Evolutionary conservation across 352 stramenopile species (phyloP).

Genomic region (Pilasporangium apinafurcum): DNA sequence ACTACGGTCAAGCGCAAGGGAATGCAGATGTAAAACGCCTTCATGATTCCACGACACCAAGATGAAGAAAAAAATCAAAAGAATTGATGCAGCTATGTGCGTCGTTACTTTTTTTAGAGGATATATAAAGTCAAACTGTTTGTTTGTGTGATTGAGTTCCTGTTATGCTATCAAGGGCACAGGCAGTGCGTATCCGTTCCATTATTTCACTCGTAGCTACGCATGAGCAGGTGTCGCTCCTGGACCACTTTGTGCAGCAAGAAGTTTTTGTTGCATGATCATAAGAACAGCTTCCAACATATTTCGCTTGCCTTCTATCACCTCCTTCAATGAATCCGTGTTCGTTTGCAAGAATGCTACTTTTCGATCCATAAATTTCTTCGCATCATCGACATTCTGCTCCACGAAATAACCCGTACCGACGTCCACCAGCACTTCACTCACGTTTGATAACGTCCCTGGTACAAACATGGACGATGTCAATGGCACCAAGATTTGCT

Average conservation of each 20-base stretch:
- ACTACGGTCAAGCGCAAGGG: not conserved
- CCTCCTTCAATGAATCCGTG: constrained; percentile 89
- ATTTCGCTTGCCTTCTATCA: constrained; percentile 73
- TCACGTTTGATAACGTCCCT: constrained; percentile 79
- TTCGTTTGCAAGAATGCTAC: constrained; percentile 90
- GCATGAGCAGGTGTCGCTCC: too few relatives aligned
- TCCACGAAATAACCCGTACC: constrained; percentile 94
- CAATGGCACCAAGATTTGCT: constrained; percentile 91
- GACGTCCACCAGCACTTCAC: constrained; percentile 91
- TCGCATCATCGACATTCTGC: constrained; percentile 85
- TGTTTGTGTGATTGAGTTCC: too few relatives aligned
- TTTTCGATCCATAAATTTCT: constrained; percentile 91
- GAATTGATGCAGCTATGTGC: too few relatives aligned
- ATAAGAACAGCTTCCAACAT: constrained; percentile 78
- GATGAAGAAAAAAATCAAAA: too few relatives aligned
- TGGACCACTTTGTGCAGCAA: too few relatives aligned
- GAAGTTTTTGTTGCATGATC: constrained; percentile 84
- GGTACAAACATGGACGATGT: constrained; percentile 94
- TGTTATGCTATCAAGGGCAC: too few relatives aligned
- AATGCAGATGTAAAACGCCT: too few relatives aligned
- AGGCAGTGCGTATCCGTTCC: too few relatives aligned
- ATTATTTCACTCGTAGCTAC: too few relatives aligned
- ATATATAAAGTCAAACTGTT: too few relatives aligned
- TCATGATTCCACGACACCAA: too few relatives aligned
- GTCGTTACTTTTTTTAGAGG: too few relatives aligned